Evolutionary conservation across 2,329 filamentous ascomycete genomes (phyloP), one percentile per base, ranked within the genome.

Genomic region (Alternaria triticina): DNA sequence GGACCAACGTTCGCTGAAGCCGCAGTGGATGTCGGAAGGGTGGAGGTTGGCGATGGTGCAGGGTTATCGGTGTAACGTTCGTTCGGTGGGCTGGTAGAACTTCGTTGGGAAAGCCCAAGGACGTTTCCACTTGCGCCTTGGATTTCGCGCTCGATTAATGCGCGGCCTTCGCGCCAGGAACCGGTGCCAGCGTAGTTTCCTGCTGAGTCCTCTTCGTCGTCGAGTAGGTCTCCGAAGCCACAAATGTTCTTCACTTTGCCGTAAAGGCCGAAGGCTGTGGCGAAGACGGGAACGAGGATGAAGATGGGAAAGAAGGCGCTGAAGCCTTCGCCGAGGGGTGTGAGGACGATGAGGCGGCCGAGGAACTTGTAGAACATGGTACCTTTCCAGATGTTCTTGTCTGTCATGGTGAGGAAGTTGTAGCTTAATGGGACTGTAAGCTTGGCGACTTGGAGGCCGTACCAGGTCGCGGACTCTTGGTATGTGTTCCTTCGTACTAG

Each of bases 341-440:
- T 97, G 15, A 97, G 85, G 74, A 95, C 89, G 79, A 99, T 93
- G 11, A 93, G 86, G 46, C 88, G 83, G 7, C 96, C 96, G 0
- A 99, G 86, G 73, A 99, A 97, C 45, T 87, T 80, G 82, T 95
- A 97, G 80, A 98, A 99, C 0, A 90, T 89, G 0, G 94, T 97
- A 71, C 90, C 87, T 61, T 86, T 82, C 75, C 94, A 95, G 45
- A 97, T 88, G 12, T 85, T 84, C 8, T 84, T 85, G 1, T 92
- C 91, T 22, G 97, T 82, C 77, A 98, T 95, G 1, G 95, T 97
- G 78, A 97, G 86, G 76, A 98, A 99, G 81, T 99, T 99, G 87
- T 97, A 99, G 5, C 92, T 90, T 9, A 99, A 86, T 1, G 96
- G 96, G 0, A 99, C 93, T 1, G 92, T 97, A 46, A 99, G 88